A percentile compares a stretch with the other conserved stretches of the same genome.
These are phyloP conservation scores for Lipomyces chichibuensis DNA, from an alignment of 805 yeast genomes.

Conservation along the genomic window DNA sequence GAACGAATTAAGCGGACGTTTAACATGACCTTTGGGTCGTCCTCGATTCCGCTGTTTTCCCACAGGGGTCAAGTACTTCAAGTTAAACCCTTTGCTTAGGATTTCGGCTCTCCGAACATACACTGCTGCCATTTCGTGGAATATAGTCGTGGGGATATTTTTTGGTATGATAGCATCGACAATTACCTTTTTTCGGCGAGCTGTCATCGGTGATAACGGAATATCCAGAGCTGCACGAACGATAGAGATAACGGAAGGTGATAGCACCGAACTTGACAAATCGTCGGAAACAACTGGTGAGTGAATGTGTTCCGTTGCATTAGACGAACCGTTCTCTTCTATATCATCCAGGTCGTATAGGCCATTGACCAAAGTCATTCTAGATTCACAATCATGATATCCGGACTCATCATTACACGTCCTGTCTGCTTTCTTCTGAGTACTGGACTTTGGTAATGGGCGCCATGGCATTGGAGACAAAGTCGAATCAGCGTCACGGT, in stretches of 20 bases:
- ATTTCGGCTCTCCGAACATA: conserved; percentile 6
- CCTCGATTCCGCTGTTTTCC: conserved; percentile 7
- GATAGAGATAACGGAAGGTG: conserved; percentile 7
- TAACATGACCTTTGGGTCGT: conserved; percentile 38
- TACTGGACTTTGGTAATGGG: no score
- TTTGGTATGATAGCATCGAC: conserved; percentile 1
- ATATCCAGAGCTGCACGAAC: conserved; percentile 13
- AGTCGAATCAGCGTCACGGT: neutral
- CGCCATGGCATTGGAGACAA: neutral
- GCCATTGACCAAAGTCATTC: neutral
- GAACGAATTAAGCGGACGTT: conserved; percentile 54
- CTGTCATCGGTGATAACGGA: conserved; percentile 7
- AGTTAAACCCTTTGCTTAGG: conserved; percentile 5
- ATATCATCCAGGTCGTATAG: neutral
- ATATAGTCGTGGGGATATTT: neutral
- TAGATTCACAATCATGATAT: neutral
- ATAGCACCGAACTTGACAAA: neutral
- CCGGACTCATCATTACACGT: neutral
- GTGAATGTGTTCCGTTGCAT: neutral
- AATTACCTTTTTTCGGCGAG: conserved; percentile 1
- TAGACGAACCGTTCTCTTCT: neutral
- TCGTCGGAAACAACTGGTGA: conserved; percentile 11
- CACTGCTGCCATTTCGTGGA: conserved; percentile 10
- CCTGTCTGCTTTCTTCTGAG: neutral
- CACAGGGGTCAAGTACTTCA: conserved; percentile 10